Evolutionary conservation across 768 basidiomycete genomes (phyloP).

Genomic region (Leucosporidium creatinivorum): DNA sequence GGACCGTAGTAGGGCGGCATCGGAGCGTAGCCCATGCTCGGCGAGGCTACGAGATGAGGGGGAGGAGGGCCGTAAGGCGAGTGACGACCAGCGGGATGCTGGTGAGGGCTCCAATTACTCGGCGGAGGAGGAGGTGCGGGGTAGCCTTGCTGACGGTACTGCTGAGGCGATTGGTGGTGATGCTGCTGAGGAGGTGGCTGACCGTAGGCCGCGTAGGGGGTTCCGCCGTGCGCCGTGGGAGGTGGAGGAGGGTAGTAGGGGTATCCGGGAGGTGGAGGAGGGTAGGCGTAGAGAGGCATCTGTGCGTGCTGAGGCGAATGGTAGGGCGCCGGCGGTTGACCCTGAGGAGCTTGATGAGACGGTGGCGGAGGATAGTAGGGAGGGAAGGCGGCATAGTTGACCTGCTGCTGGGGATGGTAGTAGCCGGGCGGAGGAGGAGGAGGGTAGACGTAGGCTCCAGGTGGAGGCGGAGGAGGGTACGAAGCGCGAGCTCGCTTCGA

Average conservation of each 20-base stretch:
- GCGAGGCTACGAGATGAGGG: background rate
- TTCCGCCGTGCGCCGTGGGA: background rate
- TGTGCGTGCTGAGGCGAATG: background rate
- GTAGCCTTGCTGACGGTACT: background rate
- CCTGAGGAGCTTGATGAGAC: too few species aligned
- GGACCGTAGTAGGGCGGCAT: too few species aligned
- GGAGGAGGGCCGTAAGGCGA: background rate
- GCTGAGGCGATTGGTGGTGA: background rate
- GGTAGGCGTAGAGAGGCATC: background rate
- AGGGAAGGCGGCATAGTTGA: background rate
- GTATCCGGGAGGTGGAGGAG: constrained; percentile 1
- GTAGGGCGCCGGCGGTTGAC: background rate
- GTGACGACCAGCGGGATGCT: background rate
- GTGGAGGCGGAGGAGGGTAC: background rate
- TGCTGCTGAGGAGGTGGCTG: constrained; percentile 2
- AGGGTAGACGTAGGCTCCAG: constrained; percentile 1
- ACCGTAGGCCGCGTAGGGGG: background rate
- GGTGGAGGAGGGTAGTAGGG: background rate
- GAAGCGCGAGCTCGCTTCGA: background rate
- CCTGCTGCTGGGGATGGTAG: background rate
- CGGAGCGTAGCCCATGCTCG: too few species aligned
- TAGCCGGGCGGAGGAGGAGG: constrained; percentile 1
- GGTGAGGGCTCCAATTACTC: background rate
- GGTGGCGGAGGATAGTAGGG: too few species aligned
- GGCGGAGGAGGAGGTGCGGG: background rate